Conservation (phyloP, 495 filamentous ascomycete species). For the Xylaria intraflava region DNA sequence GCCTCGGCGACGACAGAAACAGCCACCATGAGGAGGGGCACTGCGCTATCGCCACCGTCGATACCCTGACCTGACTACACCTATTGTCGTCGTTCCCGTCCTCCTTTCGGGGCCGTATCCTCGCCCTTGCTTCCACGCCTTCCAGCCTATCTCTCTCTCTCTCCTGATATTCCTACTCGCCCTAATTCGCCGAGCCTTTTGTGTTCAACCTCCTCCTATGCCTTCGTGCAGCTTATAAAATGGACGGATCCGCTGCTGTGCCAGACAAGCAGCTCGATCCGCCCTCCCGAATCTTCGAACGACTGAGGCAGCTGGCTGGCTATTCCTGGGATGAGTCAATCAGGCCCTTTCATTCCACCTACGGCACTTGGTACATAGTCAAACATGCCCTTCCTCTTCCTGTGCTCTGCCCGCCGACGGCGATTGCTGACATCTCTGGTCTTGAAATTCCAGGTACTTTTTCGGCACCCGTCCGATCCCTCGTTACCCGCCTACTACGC, state of each 20-base stretch:
- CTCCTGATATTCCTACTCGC: background rate
- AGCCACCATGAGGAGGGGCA: slow-evolving; percentile 8
- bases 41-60: slow-evolving; percentile 1
- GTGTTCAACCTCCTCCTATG: slow-evolving; percentile 10
- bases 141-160: background rate
- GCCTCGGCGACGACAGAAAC: slow-evolving; percentile 1
- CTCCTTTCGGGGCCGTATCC: background rate
- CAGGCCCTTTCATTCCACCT: slow-evolving; percentile 72
- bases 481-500: slow-evolving; percentile 28
- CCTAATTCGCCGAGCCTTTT: background rate
- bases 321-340: slow-evolving; percentile 69
- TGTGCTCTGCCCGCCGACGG: background rate
- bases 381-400: slow-evolving; percentile 1
- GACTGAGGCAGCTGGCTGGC: slow-evolving; percentile 62
- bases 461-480: slow-evolving; percentile 43
- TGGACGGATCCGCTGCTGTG: slow-evolving; percentile 42
- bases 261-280: slow-evolving; percentile 61
- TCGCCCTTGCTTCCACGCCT: slow-evolving; percentile 11
- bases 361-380: slow-evolving; percentile 58
- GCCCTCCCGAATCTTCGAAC: slow-evolving; percentile 64
- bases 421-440: slow-evolving; percentile 11
- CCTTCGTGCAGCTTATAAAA: slow-evolving; percentile 31
- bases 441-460: slow-evolving; percentile 32
- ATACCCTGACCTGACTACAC: slow-evolving; percentile 9
- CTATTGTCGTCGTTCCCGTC: slow-evolving; percentile 2